Conservation (phyloP, 192 early-diverging fungal genomes). For the Backusella mclennaniae region DNA sequence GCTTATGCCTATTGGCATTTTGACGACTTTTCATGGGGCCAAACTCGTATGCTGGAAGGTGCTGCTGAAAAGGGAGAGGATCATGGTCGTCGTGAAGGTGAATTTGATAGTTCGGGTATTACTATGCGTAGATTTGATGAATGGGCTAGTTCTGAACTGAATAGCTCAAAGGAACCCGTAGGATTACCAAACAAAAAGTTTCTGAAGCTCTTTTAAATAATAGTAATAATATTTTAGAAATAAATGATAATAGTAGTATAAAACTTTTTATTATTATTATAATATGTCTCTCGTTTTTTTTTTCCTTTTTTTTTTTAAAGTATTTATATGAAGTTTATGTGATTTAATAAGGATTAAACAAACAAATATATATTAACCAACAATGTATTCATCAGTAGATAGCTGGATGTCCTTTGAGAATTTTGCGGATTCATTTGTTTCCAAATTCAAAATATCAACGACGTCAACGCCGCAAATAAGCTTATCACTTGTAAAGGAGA, state of each 20-base stretch:
- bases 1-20: constrained; percentile 88
- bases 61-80: constrained; percentile 53
- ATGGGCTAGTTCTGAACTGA: constrained; percentile 39
- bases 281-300: background rate
- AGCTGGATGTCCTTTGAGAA: constrained; percentile 77
- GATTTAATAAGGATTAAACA: background rate
- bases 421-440: constrained; percentile 56
- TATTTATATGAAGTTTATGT: background rate
- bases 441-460: constrained; percentile 46
- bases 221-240: background rate
- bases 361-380: constrained; percentile 54
- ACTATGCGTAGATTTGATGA: constrained; percentile 76
- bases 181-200: background rate
- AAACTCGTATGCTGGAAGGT: constrained; percentile 69
- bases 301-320: background rate
- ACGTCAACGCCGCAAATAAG: constrained; percentile 80
- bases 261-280: background rate
- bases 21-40: constrained; percentile 87
- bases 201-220: background rate
- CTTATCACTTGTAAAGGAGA: constrained; percentile 70
- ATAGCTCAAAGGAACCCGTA: background rate
- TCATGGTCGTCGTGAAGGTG: constrained; percentile 67
- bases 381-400: constrained; percentile 75
- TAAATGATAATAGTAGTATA: background rate
- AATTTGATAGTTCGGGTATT: constrained; percentile 75